Conservation (phyloP, 2,329 filamentous ascomycete species). For the Botrytis pseudocinerea region DNA sequence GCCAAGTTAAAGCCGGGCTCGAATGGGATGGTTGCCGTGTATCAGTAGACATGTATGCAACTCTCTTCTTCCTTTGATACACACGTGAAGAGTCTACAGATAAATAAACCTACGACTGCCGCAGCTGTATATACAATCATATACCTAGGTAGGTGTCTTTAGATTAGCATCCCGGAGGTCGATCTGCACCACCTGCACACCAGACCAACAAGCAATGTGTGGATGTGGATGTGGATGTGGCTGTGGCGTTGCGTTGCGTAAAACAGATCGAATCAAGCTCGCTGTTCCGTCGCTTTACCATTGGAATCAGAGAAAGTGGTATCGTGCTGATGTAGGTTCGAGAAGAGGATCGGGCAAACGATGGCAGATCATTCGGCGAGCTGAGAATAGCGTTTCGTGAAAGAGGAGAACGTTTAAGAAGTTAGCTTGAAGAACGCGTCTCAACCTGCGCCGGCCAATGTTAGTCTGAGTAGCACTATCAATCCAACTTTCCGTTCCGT, state of each 20-base stretch:
- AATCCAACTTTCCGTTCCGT: background rate
- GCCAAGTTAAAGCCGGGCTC: background rate
- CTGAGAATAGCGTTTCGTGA: background rate
- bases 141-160: background rate
- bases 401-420: slow-evolving; percentile 9
- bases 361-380: slow-evolving; percentile 4
- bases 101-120: background rate
- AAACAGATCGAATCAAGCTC: background rate
- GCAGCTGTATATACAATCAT: background rate
- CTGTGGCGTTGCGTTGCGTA: slow-evolving; percentile 8
- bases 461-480: slow-evolving; percentile 2
- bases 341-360: background rate
- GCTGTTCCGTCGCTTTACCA: background rate
- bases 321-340: background rate
- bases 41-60: background rate
- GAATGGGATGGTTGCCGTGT: background rate
- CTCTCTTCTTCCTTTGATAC: background rate
- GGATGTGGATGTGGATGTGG: background rate
- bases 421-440: background rate
- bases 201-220: slow-evolving; percentile 1
- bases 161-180: background rate
- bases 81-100: background rate
- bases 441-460: background rate
- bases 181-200: slow-evolving; percentile 5
- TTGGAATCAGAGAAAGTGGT: background rate